Percentiles rank a stretch among this genome's conserved stretches.
These are phyloP conservation scores for Aspergillus pseudonomiae DNA, from an alignment of 2,329 filamentous ascomycete genomes.

Conservation along the genomic window DNA sequence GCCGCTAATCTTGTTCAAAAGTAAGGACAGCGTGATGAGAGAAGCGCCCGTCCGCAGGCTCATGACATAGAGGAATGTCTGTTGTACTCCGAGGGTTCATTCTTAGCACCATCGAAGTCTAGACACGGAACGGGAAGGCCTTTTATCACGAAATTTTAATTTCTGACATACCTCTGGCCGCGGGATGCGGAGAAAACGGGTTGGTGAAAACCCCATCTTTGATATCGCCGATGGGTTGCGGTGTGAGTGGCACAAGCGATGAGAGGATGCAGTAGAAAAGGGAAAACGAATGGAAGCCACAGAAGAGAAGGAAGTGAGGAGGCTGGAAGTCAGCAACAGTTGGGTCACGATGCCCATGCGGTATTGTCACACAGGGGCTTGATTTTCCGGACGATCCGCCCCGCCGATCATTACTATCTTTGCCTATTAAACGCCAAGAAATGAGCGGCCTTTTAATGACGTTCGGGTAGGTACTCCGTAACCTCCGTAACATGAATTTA, in stretches of 20 bases:
- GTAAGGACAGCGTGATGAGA: slow-evolving; percentile 77
- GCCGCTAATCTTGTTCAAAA: slow-evolving; percentile 91
- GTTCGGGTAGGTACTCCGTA: background rate
- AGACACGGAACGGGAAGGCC: background rate
- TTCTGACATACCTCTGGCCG: slow-evolving; percentile 49
- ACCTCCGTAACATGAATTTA: background rate
- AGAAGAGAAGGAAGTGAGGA: slow-evolving; percentile 16
- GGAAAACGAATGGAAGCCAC: slow-evolving; percentile 20
- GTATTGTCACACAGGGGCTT: slow-evolving; percentile 19
- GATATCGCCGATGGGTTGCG: slow-evolving; percentile 17
- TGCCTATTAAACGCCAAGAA: slow-evolving; percentile 5
- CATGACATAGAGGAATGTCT: slow-evolving; percentile 86
- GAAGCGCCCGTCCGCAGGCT: slow-evolving; percentile 84
- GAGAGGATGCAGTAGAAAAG: slow-evolving; percentile 12
- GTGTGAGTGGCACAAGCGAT: slow-evolving; percentile 7
- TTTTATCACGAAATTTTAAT: slow-evolving; percentile 3
- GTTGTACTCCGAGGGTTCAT: slow-evolving; percentile 10
- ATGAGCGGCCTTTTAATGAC: background rate
- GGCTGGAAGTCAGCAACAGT: slow-evolving; percentile 19
- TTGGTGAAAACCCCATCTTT: slow-evolving; percentile 40
- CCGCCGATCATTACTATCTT: slow-evolving; percentile 25
- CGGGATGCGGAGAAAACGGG: slow-evolving; percentile 52
- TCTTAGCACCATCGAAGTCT: background rate
- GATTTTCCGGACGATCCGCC: slow-evolving; percentile 28
- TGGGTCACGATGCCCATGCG: background rate